A percentile compares a stretch with the other conserved stretches of the same genome.
Evolutionary conservation across 768 basidiomycete genomes (phyloP).

Genomic region (Podaxis sp.): DNA sequence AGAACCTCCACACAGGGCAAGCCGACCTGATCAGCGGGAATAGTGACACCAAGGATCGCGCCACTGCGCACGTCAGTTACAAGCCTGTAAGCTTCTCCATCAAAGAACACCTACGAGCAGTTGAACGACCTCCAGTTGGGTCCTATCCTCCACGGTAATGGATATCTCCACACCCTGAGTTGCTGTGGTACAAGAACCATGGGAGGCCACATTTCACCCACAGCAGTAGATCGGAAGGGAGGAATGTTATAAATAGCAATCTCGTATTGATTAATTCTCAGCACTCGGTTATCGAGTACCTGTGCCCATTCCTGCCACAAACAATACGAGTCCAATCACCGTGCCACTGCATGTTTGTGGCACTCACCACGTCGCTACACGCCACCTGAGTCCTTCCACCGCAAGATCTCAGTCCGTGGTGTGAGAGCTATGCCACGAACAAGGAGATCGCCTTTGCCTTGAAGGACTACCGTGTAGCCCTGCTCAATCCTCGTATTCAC

Average conservation of each 20-base stretch:
- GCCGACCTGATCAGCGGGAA: not conserved
- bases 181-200: not conserved
- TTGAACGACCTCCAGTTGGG: too few species aligned
- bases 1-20: not conserved
- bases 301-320: not conserved
- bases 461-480: too few species aligned
- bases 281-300: not conserved
- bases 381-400: not conserved
- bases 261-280: not conserved
- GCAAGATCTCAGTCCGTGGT: not conserved
- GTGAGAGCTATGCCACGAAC: not conserved
- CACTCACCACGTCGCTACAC: not conserved
- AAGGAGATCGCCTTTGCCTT: not conserved
- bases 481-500: not conserved
- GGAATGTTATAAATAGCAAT: not conserved
- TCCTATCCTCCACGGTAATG: not conserved
- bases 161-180: not conserved
- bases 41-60: not conserved
- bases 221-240: not conserved
- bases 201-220: not conserved
- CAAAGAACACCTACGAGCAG: not conserved
- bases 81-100: not conserved
- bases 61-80: not conserved
- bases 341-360: not conserved
- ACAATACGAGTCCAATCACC: not conserved